Conservation (phyloP, 805 yeast species). For the Starmerella stellata region DNA sequence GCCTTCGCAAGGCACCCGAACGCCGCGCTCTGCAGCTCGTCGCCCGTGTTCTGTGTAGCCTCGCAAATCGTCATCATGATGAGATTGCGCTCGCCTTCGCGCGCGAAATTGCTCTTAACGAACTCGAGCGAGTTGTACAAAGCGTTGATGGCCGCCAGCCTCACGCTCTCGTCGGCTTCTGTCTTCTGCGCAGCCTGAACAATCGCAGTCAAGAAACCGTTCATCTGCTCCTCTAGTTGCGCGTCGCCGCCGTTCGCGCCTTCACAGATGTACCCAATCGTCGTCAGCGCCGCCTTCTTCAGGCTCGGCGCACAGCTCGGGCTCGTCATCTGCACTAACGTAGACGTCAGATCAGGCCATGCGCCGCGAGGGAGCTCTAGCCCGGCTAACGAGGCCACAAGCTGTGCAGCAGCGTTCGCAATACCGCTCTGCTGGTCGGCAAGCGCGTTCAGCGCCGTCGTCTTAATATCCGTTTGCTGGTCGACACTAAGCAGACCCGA, state of each 20-base stretch:
- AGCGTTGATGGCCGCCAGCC: constrained; percentile 83
- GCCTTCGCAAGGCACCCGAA: constrained; percentile 89
- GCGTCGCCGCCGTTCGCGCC: constrained; percentile 69
- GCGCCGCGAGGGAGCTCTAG: constrained; percentile 74
- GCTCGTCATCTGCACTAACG: constrained; percentile 71
- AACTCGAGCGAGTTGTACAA: constrained; percentile 79
- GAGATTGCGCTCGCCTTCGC: constrained; percentile 88
- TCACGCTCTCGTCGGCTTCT: constrained; percentile 57
- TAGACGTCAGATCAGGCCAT: constrained; percentile 76
- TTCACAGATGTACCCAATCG: constrained; percentile 94
- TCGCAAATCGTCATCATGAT: constrained; percentile 98
- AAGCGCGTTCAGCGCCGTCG: constrained; percentile 40
- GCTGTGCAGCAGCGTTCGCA: constrained; percentile 76
- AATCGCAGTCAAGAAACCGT: constrained; percentile 84
- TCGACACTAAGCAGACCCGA: constrained; percentile 25
- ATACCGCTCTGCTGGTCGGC: constrained; percentile 54
- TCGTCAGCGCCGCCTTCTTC: constrained; percentile 68
- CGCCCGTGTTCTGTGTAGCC: constrained; percentile 79
- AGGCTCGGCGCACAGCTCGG: constrained; percentile 58
- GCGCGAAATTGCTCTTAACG: constrained; percentile 69
- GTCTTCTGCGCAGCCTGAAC: constrained; percentile 86
- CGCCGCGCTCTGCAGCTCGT: constrained; percentile 78
- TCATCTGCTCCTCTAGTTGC: constrained; percentile 64
- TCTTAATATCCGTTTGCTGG: constrained; percentile 47
- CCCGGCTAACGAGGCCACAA: constrained; percentile 92